These are phyloP conservation scores for Phaeosphaeria sp. DNA, from an alignment of 2,329 filamentous ascomycete genomes.

Conservation along the genomic window DNA sequence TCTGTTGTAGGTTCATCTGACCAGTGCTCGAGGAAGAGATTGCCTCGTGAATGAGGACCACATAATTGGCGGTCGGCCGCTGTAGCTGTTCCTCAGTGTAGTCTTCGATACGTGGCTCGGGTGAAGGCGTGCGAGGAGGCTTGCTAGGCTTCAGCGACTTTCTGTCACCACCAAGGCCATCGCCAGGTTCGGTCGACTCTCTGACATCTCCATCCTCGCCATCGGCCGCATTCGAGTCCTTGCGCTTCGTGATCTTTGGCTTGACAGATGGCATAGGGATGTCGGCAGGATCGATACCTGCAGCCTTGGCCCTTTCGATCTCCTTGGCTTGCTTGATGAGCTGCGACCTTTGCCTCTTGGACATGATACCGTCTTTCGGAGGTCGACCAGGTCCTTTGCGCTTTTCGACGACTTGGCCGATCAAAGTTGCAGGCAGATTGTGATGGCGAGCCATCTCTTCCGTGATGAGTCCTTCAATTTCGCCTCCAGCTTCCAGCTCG, in stretches of 20 bases:
- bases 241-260: constrained; percentile 43
- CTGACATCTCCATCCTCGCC: constrained; percentile 43
- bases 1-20: constrained; percentile 69
- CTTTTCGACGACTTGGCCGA: constrained; percentile 60
- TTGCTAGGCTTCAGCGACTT: constrained; percentile 56
- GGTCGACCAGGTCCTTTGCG: constrained; percentile 81
- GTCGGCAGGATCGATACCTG: constrained; percentile 47
- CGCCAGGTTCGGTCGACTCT: constrained; percentile 48
- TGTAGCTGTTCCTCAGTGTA: constrained; percentile 77
- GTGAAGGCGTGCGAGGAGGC: constrained; percentile 64
- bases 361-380: constrained; percentile 84
- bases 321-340: constrained; percentile 67
- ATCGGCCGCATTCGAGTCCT: constrained; percentile 47
- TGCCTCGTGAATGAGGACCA: constrained; percentile 68
- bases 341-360: constrained; percentile 73
- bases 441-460: constrained; percentile 51
- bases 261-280: constrained; percentile 43
- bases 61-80: constrained; percentile 70
- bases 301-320: constrained; percentile 48
- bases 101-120: constrained; percentile 68
- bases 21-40: constrained; percentile 62
- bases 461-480: constrained; percentile 43
- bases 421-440: constrained; percentile 43
- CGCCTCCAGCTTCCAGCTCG: constrained; percentile 39
- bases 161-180: constrained; percentile 49